Conservation (phyloP, 1,139 yeast species). For the Sugiyamaella castrensis region DNA sequence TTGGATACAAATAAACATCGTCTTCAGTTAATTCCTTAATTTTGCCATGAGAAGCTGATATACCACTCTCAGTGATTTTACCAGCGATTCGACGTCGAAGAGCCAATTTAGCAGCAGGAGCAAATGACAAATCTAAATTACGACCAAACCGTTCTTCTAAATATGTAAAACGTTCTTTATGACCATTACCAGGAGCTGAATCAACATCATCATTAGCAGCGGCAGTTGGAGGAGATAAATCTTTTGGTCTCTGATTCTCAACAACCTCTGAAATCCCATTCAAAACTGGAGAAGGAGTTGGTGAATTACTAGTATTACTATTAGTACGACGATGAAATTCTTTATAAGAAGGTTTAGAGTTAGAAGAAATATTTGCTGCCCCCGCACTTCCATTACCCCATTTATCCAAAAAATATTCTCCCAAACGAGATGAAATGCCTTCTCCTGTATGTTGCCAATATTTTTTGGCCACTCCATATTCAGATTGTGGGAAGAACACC, state of each 20-base stretch:
- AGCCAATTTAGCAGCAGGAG: constrained; percentile 70
- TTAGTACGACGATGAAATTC: constrained; percentile 4
- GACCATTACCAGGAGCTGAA: constrained; percentile 13
- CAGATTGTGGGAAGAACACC: constrained; percentile 64
- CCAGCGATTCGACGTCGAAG: constrained; percentile 74
- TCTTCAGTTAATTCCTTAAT: constrained; percentile 44
- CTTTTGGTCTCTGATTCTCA: background rate
- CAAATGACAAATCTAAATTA: constrained; percentile 73
- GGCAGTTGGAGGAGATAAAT: constrained; percentile 1
- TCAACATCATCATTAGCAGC: constrained; percentile 14
- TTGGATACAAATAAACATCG: constrained; percentile 80
- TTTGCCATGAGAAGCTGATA: constrained; percentile 27
- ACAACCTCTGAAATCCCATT: constrained; percentile 10
- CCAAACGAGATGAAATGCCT: constrained; percentile 85
- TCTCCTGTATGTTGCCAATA: constrained; percentile 99
- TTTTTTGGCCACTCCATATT: constrained; percentile 64
- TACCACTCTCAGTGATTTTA: constrained; percentile 47
- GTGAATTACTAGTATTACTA: constrained; percentile 2
- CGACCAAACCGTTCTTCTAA: constrained; percentile 91
- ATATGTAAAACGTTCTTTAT: constrained; percentile 60
- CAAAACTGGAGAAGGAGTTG: constrained; percentile 5
- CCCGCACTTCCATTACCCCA: constrained; percentile 1
- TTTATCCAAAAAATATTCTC: constrained; percentile 69
- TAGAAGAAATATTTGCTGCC: background rate
- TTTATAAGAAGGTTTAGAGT: constrained; percentile 8